Evolutionary conservation across 352 stramenopile species (phyloP).

Genomic region (Pythium oligandrum): DNA sequence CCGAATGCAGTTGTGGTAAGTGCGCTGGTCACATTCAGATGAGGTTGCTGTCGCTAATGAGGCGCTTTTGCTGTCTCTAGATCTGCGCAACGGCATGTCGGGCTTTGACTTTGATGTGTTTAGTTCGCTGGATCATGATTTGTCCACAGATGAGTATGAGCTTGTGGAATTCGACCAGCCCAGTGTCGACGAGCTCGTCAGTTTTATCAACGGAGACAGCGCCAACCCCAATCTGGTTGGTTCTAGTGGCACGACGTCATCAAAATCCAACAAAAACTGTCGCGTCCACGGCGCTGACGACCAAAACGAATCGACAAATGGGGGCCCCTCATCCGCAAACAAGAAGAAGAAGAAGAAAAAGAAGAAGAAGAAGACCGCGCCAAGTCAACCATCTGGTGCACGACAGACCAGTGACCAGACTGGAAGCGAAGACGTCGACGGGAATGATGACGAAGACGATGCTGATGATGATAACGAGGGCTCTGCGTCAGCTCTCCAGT

Average conservation of each 20-base stretch:
- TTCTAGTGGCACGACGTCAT: too few species aligned
- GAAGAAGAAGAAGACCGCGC: conserved; percentile 58
- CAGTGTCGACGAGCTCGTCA: conserved; percentile 75
- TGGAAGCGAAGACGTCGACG: not conserved
- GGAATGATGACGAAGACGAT: conserved; percentile 14
- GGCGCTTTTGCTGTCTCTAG: conserved; percentile 7
- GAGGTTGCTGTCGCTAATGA: conserved; percentile 6
- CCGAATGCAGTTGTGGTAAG: conserved; percentile 47
- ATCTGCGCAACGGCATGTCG: conserved; percentile 50
- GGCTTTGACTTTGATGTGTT: conserved; percentile 81
- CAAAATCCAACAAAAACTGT: too few species aligned
- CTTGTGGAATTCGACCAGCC: conserved; percentile 79
- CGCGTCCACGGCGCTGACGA: too few species aligned
- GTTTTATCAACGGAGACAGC: conserved; percentile 72
- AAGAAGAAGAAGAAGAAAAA: conserved; percentile 78
- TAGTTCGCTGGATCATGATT: conserved; percentile 67
- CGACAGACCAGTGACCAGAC: too few species aligned
- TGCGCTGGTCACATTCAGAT: too few species aligned
- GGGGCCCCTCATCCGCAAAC: conserved; percentile 6
- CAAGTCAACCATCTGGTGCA: conserved; percentile 7
- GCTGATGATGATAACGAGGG: conserved; percentile 10
- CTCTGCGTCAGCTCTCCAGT: not conserved
- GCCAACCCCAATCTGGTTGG: conserved; percentile 12
- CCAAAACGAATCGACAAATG: not conserved
- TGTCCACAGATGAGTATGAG: conserved; percentile 74